A percentile compares a stretch with the other conserved stretches of the same genome.
These are phyloP conservation scores for Hapsidospora chrysogenum DNA, from an alignment of 495 filamentous ascomycete genomes.

Conservation along the genomic window DNA sequence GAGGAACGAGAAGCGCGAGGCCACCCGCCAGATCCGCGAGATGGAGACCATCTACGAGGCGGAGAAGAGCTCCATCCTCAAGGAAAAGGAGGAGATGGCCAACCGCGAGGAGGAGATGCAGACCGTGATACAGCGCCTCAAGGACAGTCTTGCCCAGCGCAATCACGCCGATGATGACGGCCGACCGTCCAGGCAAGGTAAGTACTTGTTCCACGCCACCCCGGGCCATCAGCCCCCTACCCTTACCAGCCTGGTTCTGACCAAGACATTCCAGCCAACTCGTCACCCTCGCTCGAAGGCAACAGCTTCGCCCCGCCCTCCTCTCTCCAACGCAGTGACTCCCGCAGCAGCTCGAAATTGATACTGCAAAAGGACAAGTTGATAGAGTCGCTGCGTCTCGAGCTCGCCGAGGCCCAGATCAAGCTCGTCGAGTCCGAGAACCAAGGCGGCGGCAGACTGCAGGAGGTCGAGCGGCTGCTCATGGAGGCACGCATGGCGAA, in stretches of 20 bases:
- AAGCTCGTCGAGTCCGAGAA: constrained; percentile 92
- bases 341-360: constrained; percentile 71
- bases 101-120: constrained; percentile 80
- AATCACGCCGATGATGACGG: constrained; percentile 44
- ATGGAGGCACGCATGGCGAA: constrained; percentile 88
- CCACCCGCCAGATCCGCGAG: constrained; percentile 65
- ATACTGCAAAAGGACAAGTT: constrained; percentile 89
- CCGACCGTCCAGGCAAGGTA: constrained; percentile 54
- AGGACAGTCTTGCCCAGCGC: constrained; percentile 68
- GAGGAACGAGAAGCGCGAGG: constrained; percentile 63
- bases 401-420: constrained; percentile 88
- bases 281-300: constrained; percentile 37
- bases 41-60: constrained; percentile 79
- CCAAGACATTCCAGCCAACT: constrained; percentile 25
- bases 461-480: constrained; percentile 73
- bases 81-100: constrained; percentile 77
- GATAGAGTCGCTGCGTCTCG: constrained; percentile 79
- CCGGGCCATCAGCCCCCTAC: too few species aligned
- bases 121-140: constrained; percentile 70
- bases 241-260: constrained; percentile 7
- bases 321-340: constrained; percentile 61
- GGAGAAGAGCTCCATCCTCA: constrained; percentile 71
- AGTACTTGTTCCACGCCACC: constrained; percentile 11
- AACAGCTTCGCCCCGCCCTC: constrained; percentile 82
- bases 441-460: constrained; percentile 64